Base-by-base conservation (phyloP, 768 basidiomycete genomes). In the Ramaria sp. region DNA sequence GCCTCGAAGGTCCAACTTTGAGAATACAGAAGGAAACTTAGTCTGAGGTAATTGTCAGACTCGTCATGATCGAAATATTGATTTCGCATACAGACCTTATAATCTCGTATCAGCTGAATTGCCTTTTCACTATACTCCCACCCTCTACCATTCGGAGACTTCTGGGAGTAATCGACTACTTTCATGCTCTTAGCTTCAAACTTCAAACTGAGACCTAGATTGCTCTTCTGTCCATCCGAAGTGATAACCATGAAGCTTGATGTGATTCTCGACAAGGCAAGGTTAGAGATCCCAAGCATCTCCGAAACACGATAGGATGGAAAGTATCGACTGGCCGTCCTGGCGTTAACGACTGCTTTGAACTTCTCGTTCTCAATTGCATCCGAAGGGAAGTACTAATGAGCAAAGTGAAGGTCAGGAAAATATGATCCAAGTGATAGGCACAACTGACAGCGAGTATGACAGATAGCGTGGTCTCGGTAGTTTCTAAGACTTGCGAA, bases 121-220 rank as follows among this genome's bases (percentile, higher is more conserved):
- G 95, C 86, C 66, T 84, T 89, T 59, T 91, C 81, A 63, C 91
- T 95, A 65, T 87, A 98, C 66, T 99, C 94, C 96, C 95, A 99
- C 34, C 81, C 76, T 7, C 83, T 73, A 9, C 84, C 86, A 30
- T 85, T 81, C n/a, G 46, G 22, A 20, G 55, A 57, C 70, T 95
- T 94, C 59, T 82, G 78, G 7, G 92, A 86, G 70, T 96, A 97
- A 60, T 90, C 88, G 46, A 96, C 76, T 1, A 99, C 96, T 70
- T 98, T 99, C 63, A 92, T 69, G 10, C 83, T 80, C 70, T 96
- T 98, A 12, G 82, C 88, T 65, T 99, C 96, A 60, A 96, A 99
- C 68, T 99, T 99, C 62, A 99, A 79, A 67, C 89, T 91, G 42
- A 99, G 78, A 2, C 96, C 96, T 31, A 98, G 71, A 66, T 99